Evolutionary conservation across 805 yeast genomes (phyloP).

Genomic region (Helenozyma baotianmanensis): DNA sequence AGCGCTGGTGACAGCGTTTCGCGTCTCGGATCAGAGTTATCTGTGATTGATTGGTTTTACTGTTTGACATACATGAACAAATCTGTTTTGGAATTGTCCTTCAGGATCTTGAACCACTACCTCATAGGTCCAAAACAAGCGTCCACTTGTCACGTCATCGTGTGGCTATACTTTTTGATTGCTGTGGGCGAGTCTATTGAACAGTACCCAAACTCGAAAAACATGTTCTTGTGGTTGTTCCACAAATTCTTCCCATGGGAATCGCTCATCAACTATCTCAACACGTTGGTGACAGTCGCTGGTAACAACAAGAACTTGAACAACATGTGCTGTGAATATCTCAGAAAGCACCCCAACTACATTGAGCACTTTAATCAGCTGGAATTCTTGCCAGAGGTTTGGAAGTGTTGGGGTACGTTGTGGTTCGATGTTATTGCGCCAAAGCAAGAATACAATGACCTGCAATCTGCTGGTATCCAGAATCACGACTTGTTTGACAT

Average conservation of each 20-base stretch:
- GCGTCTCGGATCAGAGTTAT: constrained; percentile 30
- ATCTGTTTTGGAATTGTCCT: constrained; percentile 63
- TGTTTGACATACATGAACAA: constrained; percentile 53
- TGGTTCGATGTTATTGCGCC: constrained; percentile 64
- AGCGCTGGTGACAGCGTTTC: constrained; percentile 27
- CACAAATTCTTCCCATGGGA: constrained; percentile 67
- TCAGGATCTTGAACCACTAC: constrained; percentile 63
- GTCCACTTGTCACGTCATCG: constrained; percentile 67
- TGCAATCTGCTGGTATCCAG: constrained; percentile 52
- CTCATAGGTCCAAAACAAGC: constrained; percentile 66
- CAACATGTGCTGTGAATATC: constrained; percentile 18
- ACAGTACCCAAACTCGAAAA: constrained; percentile 40
- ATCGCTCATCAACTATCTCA: constrained; percentile 57
- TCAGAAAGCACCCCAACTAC: constrained; percentile 28
- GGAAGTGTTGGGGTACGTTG: constrained; percentile 82
- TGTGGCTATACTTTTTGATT: constrained; percentile 71
- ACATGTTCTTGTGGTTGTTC: constrained; percentile 48
- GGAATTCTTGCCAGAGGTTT: constrained; percentile 68
- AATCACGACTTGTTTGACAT: constrained; percentile 53
- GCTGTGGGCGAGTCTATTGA: constrained; percentile 56
- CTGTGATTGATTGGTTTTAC: constrained; percentile 49
- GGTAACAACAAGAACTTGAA: constrained; percentile 23
- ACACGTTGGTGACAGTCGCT: constrained; percentile 44
- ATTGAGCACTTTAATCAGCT: constrained; percentile 50
- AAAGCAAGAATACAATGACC: constrained; percentile 49